phyloP scores from a whole-genome alignment of 805 yeast species.

The Lipomyces japonicus region DNA sequence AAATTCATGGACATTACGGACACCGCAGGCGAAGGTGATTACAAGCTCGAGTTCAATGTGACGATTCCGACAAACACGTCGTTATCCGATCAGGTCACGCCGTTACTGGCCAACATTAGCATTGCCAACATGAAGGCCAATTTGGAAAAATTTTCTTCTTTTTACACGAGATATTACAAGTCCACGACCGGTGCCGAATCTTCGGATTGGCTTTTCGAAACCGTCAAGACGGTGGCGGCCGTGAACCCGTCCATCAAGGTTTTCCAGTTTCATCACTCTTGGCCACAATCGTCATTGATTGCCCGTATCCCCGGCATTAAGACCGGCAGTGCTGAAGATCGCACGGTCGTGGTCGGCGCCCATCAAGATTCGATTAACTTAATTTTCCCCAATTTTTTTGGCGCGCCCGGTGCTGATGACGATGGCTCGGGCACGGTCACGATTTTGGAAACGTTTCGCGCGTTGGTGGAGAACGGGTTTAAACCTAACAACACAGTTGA shows the following conservation, averaged over 20 bases:
- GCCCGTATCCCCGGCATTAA: constrained; percentile 56
- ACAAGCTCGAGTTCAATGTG: constrained; percentile 34
- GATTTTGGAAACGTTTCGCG: constrained; percentile 67
- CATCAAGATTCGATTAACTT: constrained; percentile 85
- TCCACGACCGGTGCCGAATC: constrained; percentile 66
- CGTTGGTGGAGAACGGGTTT: constrained; percentile 47
- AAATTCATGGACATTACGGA: constrained; percentile 28
- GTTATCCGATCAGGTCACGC: constrained; percentile 42
- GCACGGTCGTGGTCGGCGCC: constrained; percentile 71
- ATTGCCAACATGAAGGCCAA: constrained; percentile 48
- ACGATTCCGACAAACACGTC: constrained; percentile 51
- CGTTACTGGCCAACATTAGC: constrained; percentile 46
- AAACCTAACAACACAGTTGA: constrained; percentile 71
- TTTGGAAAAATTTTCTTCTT: constrained; percentile 62
- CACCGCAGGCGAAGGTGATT: not conserved
- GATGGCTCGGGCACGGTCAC: constrained; percentile 87
- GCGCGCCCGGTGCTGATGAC: constrained; percentile 95
- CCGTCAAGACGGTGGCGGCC: constrained; percentile 38
- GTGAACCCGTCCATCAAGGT: constrained; percentile 44
- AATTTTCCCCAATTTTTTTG: constrained; percentile 59
- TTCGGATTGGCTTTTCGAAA: constrained; percentile 62
- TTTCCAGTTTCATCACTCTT: constrained; percentile 56
- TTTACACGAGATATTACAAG: constrained; percentile 73
- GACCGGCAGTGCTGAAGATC: constrained; percentile 41
- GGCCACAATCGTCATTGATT: constrained; percentile 77